A percentile compares a stretch with the other conserved stretches of the same genome.
Conservation (phyloP, 306 rosid species). For the Neltuma alba region DNA sequence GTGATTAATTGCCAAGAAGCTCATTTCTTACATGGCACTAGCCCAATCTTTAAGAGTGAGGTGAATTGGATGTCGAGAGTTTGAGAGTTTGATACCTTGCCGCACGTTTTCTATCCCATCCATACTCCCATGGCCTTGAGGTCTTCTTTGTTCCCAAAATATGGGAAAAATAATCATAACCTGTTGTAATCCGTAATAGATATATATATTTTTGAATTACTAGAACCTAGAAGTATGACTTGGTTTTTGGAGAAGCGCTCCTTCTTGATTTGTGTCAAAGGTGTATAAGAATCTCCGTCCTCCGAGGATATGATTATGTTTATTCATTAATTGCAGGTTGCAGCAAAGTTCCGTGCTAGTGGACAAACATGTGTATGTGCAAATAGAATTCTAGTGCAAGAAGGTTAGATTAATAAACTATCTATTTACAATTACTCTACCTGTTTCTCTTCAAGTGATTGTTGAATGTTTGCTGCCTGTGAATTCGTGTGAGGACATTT, state of each 20-base stretch:
- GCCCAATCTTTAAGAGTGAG: not conserved
- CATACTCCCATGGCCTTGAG: not conserved
- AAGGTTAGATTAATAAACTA: slow-evolving; percentile 57
- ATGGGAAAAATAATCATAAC: not conserved
- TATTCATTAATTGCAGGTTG: slow-evolving; percentile 55
- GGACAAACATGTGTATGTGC: slow-evolving; percentile 99
- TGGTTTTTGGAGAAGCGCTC: slow-evolving; percentile 4
- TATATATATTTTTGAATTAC: not conserved
- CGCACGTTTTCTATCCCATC: not conserved
- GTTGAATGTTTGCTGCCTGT: slow-evolving; percentile 16
- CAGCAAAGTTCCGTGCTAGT: slow-evolving; percentile 92
- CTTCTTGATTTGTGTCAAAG: slow-evolving; percentile 19
- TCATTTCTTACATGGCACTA: not conserved
- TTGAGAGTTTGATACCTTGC: not conserved
- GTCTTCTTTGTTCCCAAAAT: not conserved
- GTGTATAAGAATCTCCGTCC: not conserved
- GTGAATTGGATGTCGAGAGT: not conserved
- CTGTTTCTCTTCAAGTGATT: slow-evolving; percentile 16
- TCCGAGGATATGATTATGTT: not conserved
- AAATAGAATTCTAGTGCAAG: slow-evolving; percentile 93
- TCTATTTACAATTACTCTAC: slow-evolving; percentile 21
- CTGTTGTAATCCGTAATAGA: not conserved
- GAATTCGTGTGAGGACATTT: too few species aligned
- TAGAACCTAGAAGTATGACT: slow-evolving; percentile 13
- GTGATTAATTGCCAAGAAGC: not conserved